Base-by-base conservation (phyloP, 2,329 filamentous ascomycete genomes). In the Ophiostoma australiae region DNA sequence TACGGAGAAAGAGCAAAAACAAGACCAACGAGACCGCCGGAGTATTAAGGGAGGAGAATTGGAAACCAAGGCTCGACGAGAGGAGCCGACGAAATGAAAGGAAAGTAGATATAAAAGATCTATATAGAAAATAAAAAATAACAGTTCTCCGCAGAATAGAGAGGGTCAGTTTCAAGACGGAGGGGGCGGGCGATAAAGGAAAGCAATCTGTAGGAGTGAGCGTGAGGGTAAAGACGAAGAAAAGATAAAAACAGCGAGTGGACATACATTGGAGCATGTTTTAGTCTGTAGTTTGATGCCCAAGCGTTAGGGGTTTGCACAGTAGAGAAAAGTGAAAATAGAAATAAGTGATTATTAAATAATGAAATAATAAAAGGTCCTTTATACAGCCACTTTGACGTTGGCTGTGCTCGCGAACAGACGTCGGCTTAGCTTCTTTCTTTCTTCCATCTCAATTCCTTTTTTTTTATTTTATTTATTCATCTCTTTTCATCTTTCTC, bases 101-200 rank as follows among this genome's bases (percentile, higher is more conserved):
- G 27, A 15, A 61, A 61, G 55, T 61, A 31, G n/a, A 63, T 17
- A 63, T 3, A 33, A 33, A 33, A 20, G 27, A 41, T 41, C 13
- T 41, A 41, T 41, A 15, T 13, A 41, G 15, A 41, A 41, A 13
- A 41, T 4, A 41, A 41, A 41, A 41, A 13, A 41, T 41, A 41
- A 41, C 13, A 17, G 23, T 33, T 33, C 52, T 23, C 58, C 58
- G 58, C 52, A 58, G 52, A 58, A 58, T 58, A 63, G 27, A 63
- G 58, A 63, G 58, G 23, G 58, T 63, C 58, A 33, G 58, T 63
- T 63, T 63, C 58, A 63, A 63, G 58, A 63, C 58, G 27, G 58
- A 63, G 58, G 58, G 52, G 20, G 27, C 52, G 52, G n/a, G 52
- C 23, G n/a, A 58, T 58, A 58, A 27, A 58, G 52, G 52, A 58